Evolutionary conservation across 2,329 filamentous ascomycete species (phyloP).

Genomic region (Colletotrichum sp.): DNA sequence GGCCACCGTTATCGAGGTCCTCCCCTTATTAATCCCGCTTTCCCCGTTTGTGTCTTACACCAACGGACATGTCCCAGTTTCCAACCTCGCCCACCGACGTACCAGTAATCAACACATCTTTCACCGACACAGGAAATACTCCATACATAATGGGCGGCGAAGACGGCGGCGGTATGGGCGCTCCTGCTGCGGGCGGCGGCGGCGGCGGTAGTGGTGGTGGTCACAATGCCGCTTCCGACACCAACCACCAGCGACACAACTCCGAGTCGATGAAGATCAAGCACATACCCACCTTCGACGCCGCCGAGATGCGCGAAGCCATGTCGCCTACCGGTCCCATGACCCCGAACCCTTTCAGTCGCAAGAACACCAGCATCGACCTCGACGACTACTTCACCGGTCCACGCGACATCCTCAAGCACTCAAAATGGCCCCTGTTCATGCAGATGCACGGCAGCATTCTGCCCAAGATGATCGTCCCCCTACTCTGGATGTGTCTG

Average conservation of each 20-base stretch:
- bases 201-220: background rate
- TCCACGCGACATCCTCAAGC: slow-evolving; percentile 72
- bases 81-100: background rate
- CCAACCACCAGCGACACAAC: background rate
- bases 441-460: slow-evolving; percentile 79
- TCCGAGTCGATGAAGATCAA: background rate
- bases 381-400: slow-evolving; percentile 68
- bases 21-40: background rate
- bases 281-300: slow-evolving; percentile 6
- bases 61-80: slow-evolving; percentile 1
- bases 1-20: background rate
- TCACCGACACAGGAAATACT: background rate
- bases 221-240: slow-evolving; percentile 9
- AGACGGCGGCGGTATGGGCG: background rate
- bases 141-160: slow-evolving; percentile 14
- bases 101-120: slow-evolving; percentile 3
- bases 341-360: slow-evolving; percentile 34
- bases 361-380: slow-evolving; percentile 44
- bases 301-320: slow-evolving; percentile 27
- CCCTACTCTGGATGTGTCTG: slow-evolving; percentile 62
- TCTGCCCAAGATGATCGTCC: slow-evolving; percentile 75
- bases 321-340: slow-evolving; percentile 35
- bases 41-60: background rate
- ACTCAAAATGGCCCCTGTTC: slow-evolving; percentile 80
- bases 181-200: background rate